Base-by-base conservation (phyloP, 1,284 basidiomycete genomes). In the Irpex rosettiformis region DNA sequence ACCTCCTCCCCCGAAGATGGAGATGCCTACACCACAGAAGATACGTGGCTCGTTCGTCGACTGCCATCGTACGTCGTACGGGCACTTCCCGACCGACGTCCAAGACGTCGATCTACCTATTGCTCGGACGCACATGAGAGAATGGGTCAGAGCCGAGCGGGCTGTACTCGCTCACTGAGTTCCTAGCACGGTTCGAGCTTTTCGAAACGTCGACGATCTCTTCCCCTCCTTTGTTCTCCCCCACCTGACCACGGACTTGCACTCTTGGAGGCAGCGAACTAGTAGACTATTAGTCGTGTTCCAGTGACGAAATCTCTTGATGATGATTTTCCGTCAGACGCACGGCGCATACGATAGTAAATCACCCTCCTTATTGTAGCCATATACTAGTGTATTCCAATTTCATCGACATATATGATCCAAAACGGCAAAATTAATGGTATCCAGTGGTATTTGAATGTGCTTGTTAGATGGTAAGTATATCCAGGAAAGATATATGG, bases 31-130 rank as follows among this genome's bases (percentile, higher is more conserved):
- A 22, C 60, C 56, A 4, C 11, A 28, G n/a, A 10, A n/a, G 24
- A 43, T 58, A 16, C 33, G 51, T 25, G 54, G 60, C 43, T 25
- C 33, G 22, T 61, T 54, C 45, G 22, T 61, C 13, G 60, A 58
- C 45, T 54, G 51, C 55, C 57, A 56, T 25, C 54, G 63, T 11
- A 30, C 63, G n/a, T 70, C 69, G 47, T 70, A 71, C 57, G 65
- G 65, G 28, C 64, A 69, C 58, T 68, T 84, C 67, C 78, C 82
- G 18, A 70, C 69, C 54, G 70, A 66, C 56, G 71, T 79, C 42
- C 65, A 70, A 2, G 73, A 88, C 64, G 74, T 80, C 29, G 81
- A 88, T 67, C 65, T 77, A 60, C 84, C 85, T 4, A 81, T 88
- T 56, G 79, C 82, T 21, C 73, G 77, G 56, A 77, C 81, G 30